Evolutionary conservation across 2,329 filamentous ascomycete genomes (phyloP).

Genomic region (Ceratocystis lukuohia): DNA sequence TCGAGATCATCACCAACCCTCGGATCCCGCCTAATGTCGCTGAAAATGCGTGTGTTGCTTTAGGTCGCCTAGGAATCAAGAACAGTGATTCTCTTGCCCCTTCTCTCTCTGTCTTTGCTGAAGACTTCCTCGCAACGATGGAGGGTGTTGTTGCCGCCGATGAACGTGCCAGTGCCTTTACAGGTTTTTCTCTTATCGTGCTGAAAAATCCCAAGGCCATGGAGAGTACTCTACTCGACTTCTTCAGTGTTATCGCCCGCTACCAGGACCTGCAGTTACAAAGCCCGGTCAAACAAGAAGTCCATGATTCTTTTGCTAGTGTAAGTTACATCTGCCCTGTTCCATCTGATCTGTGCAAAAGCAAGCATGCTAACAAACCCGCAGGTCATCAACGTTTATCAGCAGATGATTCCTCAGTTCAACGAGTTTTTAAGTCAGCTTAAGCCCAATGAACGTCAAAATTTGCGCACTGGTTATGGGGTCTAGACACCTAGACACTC

Average conservation of each 20-base stretch:
- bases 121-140: constrained; percentile 70
- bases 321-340: constrained; percentile 35
- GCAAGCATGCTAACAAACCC: constrained; percentile 19
- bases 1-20: constrained; percentile 72
- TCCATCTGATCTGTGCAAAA: background rate
- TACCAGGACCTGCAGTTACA: constrained; percentile 54
- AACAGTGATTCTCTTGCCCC: constrained; percentile 65
- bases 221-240: constrained; percentile 69
- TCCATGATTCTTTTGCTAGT: constrained; percentile 62
- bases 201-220: constrained; percentile 80
- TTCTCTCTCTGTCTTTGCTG: constrained; percentile 65
- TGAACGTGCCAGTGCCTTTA: constrained; percentile 87
- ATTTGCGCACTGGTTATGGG: constrained; percentile 36
- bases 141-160: constrained; percentile 74
- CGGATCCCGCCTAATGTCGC: constrained; percentile 75
- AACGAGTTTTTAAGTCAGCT: constrained; percentile 40
- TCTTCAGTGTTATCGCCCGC: constrained; percentile 71
- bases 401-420: constrained; percentile 47
- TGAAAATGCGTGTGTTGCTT: constrained; percentile 87
- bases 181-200: constrained; percentile 77
- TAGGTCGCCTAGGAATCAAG: constrained; percentile 73
- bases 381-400: constrained; percentile 42
- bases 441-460: constrained; percentile 36
- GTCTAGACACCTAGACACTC: constrained; percentile 26
- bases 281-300: constrained; percentile 48